Base-by-base conservation (phyloP, 2,329 filamentous ascomycete species). In the Xylariales sp. region DNA sequence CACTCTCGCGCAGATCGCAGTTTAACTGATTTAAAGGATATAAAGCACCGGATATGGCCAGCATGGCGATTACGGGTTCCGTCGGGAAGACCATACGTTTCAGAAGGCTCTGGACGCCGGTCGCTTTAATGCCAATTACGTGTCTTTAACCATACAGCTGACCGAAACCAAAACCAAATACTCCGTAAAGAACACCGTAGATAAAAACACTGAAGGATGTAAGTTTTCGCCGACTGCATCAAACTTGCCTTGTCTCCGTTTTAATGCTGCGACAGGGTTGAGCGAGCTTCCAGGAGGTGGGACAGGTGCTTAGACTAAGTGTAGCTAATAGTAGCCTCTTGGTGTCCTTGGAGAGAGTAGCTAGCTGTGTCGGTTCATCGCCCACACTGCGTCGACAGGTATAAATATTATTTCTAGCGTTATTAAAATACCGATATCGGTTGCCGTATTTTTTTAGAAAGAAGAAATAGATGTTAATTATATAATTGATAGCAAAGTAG, bases 1-100 rank as follows among this genome's bases (percentile, higher is more conserved):
- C 8, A 8, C 24, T 27, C 24, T 27, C 24, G n/a, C 24, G 24
- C n/a, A 27, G 7, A 8, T n/a, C 24, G 24, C 24, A 27, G 24
- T n/a, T n/a, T 8, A n/a, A 27, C n/a, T 8, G 7, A 27, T 27
- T n/a, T 27, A 27, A 27, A 8, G 24, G 7, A 8, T 8, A 27
- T 27, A 27, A 20, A 48, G 38, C 16, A 46, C 43, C 16, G 40
- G 46, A 12, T 37, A 48, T 28, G 44, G 46, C 24, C 37, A 48
- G 24, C 43, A 48, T 28, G 43, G 40, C 20, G 46, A 48, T 24
- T 48, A 48, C 33, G 43, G 45, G 20, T 46, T 46, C 21, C 42
- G 39, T 21, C 43, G 40, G 43, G 47, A 45, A 33, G 40, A 39
- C 15, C 41, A 44, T 35, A 37, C 45, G 8, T 36, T 46, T 10